Evolutionary conservation across 2,329 filamentous ascomycete genomes (phyloP), one percentile per base, ranked within the genome.

Genomic region (Golovinomyces cichoracearum): DNA sequence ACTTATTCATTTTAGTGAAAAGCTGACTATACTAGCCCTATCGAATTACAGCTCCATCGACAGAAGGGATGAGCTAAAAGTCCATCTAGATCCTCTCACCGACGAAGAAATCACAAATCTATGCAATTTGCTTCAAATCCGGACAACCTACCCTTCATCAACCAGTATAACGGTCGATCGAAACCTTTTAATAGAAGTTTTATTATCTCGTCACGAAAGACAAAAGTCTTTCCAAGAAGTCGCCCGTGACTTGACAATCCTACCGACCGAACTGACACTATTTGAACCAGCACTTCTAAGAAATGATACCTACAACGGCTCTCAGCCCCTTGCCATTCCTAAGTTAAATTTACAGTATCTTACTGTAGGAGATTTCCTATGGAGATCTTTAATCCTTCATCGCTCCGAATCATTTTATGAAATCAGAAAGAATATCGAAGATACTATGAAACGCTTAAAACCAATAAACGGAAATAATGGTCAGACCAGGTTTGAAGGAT

Each of bases 261-360:
- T 92, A n/a, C 92, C 92, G 0, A 95, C 83, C 0, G 90, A 95
- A 60, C 67, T 73, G 38, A 66, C 74, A 1, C 67, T 98, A 4
- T 94, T 94, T 58, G 84, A 94, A 51, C 70, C 70, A 47, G 75
- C 76, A 23, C 72, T 93, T 48, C 64, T 86, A 49, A 75, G 84
- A 50, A 88, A 88, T 50, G 86, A 94, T 57, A 71, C 70, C 6
- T 95, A 94, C 57, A 80, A 93, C 61, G 86, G 86, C 23, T 85
- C 83, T 22, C 75, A 75, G 45, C 86, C 90, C 4, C 69, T 98
- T 50, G 83, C 90, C 2, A 76, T 98, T 40, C 90, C 90, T 2
- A 98, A 98, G 61, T 65, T 95, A 42, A 98, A 94, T 57, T 67
- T 98, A 25, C 90, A 98, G 60, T 98, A 98, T 63, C 69, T 98